Base-by-base conservation (phyloP, 106 monocot genomes). In the Acanthochlamys bracteata region DNA sequence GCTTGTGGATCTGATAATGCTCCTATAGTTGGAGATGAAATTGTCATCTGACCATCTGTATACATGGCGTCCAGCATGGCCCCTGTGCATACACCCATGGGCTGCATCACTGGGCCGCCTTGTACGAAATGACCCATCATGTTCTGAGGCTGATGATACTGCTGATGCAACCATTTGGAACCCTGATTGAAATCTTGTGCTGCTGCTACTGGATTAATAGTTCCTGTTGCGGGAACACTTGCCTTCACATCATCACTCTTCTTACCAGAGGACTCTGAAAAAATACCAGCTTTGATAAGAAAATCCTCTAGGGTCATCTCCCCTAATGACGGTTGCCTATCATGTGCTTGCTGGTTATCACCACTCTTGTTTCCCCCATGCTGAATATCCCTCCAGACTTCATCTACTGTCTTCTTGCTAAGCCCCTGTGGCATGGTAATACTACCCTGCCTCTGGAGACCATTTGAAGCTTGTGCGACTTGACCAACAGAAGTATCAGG, bases 261-360 rank as follows among this genome's bases (percentile, higher is more conserved):
- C 73, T 70, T 73, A 3, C 21, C 17, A 11, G 52, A 45, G 10
- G 42, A 68, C 56, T 74, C 71, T 1, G 64, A 21, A 11, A 66
- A 68, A 1, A 87, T 57, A 24, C 80, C 83, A 19, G 77, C 78
- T 65, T 76, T 80, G 24, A 60, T 26, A 27, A 89, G 55, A 55
- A 84, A 88, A 24, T 80, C 84, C 67, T 84, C 88, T 25, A 89
- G 59, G 7, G 84, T 89, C 75, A 76, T 81, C 69, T 75, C 80
- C 20, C 76, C 83, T 3, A 83, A 64, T 0, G 76, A 65, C 4
- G 33, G 22, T 47, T 56, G 66, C 42, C 70, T 67, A 55, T 45
- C 46, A 0, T 20, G 70, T 41, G 21, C 0, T 57, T 42, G 53
- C 25, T 20, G 57, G 11, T 60, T 61, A 22, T 64, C 76, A 14